Conservation (phyloP, 805 yeast species). For the Yarrowia osloensis region DNA sequence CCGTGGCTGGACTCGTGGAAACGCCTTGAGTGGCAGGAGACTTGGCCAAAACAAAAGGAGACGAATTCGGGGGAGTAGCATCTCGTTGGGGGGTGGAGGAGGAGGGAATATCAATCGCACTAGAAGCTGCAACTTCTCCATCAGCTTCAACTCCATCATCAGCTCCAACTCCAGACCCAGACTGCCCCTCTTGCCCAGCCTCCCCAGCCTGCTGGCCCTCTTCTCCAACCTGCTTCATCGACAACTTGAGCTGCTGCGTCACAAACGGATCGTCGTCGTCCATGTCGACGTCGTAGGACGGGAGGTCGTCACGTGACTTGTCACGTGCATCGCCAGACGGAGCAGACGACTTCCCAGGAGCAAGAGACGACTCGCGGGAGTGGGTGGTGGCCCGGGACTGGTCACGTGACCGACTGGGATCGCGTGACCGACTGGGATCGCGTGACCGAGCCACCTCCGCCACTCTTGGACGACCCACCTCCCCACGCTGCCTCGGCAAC, state of each 20-base stretch:
- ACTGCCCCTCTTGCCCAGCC: background rate
- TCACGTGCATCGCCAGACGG: no score
- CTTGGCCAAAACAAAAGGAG: background rate
- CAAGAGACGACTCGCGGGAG: background rate
- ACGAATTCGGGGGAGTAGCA: background rate
- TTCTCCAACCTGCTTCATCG: background rate
- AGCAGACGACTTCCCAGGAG: background rate
- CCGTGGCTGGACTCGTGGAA: background rate
- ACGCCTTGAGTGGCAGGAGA: constrained; percentile 5
- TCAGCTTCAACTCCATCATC: background rate
- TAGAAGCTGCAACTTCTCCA: background rate
- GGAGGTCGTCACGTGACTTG: background rate
- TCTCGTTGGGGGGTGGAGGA: background rate
- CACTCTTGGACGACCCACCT: no score
- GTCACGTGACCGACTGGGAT: background rate
- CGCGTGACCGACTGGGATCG: background rate
- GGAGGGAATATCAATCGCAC: background rate
- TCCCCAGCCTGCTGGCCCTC: background rate
- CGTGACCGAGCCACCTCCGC: no score
- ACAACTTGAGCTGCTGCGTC: background rate
- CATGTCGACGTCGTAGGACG: background rate
- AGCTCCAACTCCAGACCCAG: no score
- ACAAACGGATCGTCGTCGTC: constrained; percentile 18
- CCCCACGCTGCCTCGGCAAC: background rate
- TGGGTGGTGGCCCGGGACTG: background rate